Evolutionary conservation across 495 filamentous ascomycete species (phyloP).

Genomic region (Tuber calosporum): DNA sequence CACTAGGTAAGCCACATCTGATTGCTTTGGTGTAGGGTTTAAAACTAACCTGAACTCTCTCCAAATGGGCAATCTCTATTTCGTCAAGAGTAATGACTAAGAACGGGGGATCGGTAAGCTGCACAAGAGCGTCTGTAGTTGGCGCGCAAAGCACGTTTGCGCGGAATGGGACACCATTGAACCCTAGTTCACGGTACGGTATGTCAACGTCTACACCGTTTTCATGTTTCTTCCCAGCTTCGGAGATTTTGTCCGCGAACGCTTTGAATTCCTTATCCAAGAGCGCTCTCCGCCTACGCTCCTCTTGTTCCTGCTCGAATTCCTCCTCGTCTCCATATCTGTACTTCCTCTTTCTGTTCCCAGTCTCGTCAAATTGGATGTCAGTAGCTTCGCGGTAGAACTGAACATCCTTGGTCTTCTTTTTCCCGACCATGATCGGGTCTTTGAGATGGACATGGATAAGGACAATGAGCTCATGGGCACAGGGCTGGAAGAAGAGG

Average conservation of each 20-base stretch:
- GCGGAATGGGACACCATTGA: slow-evolving; percentile 90
- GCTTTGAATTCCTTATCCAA: slow-evolving; percentile 92
- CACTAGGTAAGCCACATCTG: slow-evolving; percentile 8
- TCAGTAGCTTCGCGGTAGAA: slow-evolving; percentile 98
- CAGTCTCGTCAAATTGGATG: slow-evolving; percentile 98
- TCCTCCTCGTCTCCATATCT: slow-evolving; percentile 99
- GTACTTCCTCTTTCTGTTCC: slow-evolving; percentile 93
- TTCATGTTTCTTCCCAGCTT: slow-evolving; percentile 74
- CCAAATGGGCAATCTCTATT: slow-evolving; percentile 91
- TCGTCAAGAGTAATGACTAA: slow-evolving; percentile 89
- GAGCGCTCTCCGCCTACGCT: slow-evolving; percentile 78
- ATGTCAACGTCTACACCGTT: slow-evolving; percentile 78
- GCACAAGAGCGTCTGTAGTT: slow-evolving; percentile 95
- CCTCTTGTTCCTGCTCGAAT: slow-evolving; percentile 96
- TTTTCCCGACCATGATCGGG: slow-evolving; percentile 96
- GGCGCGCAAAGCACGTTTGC: slow-evolving; percentile 92
- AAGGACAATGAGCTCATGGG: slow-evolving; percentile 91
- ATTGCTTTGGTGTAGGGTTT: background rate
- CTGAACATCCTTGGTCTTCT: slow-evolving; percentile 97
- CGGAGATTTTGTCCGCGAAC: slow-evolving; percentile 95
- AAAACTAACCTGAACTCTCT: slow-evolving; percentile 69
- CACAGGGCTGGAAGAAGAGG: slow-evolving; percentile 95
- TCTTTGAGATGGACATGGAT: slow-evolving; percentile 97
- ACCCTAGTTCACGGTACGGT: slow-evolving; percentile 91
- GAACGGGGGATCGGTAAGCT: slow-evolving; percentile 94